A percentile compares a stretch with the other conserved stretches of the same genome.
These are phyloP conservation scores for Cryptococcus sp. DNA, from an alignment of 1,284 basidiomycete species.

Conservation along the genomic window DNA sequence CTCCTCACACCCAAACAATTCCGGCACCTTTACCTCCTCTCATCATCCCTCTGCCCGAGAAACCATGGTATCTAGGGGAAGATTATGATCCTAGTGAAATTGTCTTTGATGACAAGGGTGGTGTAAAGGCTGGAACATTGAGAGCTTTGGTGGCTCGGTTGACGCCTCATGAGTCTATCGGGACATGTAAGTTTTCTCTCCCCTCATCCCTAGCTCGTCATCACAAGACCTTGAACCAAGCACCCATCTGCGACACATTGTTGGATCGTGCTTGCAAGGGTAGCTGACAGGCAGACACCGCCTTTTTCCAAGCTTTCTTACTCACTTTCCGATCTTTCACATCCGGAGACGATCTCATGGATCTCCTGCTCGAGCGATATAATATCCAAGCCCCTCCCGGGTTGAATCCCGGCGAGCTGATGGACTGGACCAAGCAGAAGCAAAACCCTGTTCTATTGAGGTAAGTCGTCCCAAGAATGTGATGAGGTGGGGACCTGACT, in stretches of 20 bases:
- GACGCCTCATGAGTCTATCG: conserved; percentile 80
- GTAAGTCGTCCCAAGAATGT: conserved; percentile 51
- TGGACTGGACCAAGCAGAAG: conserved; percentile 83
- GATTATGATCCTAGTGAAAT: conserved; percentile 77
- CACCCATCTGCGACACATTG: neutral
- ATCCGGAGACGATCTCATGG: conserved; percentile 75
- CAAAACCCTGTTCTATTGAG: conserved; percentile 82
- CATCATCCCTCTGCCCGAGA: conserved; percentile 43
- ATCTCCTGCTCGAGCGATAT: conserved; percentile 80
- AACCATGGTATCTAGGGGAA: conserved; percentile 78
- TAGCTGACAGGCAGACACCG: conserved; percentile 30
- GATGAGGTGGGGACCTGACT: neutral
- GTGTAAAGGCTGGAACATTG: conserved; percentile 81
- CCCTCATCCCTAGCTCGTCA: conserved; percentile 4
- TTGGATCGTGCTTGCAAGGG: neutral
- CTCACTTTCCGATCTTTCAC: conserved; percentile 98
- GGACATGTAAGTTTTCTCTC: conserved; percentile 55
- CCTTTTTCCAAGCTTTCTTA: conserved; percentile 87
- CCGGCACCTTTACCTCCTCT: conserved; percentile 52
- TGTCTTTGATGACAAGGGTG: conserved; percentile 73
- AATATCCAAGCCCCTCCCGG: conserved; percentile 70
- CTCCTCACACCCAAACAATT: no score
- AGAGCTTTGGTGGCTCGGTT: conserved; percentile 80
- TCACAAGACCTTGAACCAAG: neutral
- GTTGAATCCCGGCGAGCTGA: conserved; percentile 61